Conservation (phyloP, 1,284 basidiomycete genomes). For the Microbotryum lychnidis-dioicae region DNA sequence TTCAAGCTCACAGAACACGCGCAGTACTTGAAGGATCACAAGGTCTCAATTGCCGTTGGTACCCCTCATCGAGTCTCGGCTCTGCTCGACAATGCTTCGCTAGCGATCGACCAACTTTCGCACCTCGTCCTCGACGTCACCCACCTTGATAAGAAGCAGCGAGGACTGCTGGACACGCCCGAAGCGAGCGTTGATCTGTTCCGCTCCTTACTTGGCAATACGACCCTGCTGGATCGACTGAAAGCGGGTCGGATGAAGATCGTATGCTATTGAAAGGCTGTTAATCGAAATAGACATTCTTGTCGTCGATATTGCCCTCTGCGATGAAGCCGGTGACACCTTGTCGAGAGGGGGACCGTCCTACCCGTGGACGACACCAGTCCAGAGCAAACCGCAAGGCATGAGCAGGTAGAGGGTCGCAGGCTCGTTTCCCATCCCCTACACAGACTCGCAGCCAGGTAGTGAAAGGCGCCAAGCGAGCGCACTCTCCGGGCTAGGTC, state of each 20-base stretch:
- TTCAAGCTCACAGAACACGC: slow-evolving; percentile 73
- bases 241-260: slow-evolving; percentile 63
- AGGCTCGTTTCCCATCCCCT: too few relatives aligned
- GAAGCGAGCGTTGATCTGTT: slow-evolving; percentile 75
- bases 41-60: slow-evolving; percentile 66
- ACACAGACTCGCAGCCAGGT: too few relatives aligned
- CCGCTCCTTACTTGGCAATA: slow-evolving; percentile 57
- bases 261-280: slow-evolving; percentile 45
- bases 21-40: slow-evolving; percentile 61
- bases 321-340: too few relatives aligned
- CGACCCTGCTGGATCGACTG: slow-evolving; percentile 54
- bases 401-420: not conserved
- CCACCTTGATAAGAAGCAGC: slow-evolving; percentile 57
- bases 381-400: too few relatives aligned
- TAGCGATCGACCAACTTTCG: slow-evolving; percentile 60
- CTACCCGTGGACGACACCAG: too few relatives aligned
- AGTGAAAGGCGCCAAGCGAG: too few relatives aligned
- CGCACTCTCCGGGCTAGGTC: too few relatives aligned
- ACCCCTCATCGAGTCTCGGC: slow-evolving; percentile 74
- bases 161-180: slow-evolving; percentile 64
- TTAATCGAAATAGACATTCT: slow-evolving; percentile 40
- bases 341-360: too few relatives aligned
- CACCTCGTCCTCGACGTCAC: slow-evolving; percentile 70
- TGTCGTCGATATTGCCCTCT: too few relatives aligned
- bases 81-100: slow-evolving; percentile 60